Base-by-base conservation (phyloP, 352 stramenopile genomes). In the Globisporangium spinosum region DNA sequence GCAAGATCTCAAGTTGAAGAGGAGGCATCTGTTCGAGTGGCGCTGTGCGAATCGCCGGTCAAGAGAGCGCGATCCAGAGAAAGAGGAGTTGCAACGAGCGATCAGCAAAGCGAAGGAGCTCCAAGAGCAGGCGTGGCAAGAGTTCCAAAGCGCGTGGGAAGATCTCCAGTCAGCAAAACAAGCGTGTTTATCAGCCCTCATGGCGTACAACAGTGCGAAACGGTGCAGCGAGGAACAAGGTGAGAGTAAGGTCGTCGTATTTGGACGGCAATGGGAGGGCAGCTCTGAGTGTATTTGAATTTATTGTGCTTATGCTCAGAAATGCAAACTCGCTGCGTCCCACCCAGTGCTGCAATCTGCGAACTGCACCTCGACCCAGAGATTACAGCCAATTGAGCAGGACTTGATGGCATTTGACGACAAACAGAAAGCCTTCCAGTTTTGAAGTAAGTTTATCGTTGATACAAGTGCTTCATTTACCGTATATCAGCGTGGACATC, bases 141-240 rank as follows among this genome's bases (percentile, higher is more conserved):
- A 55, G 20, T 55, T 55, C n/a, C 47, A 55, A 27, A 17, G 20
- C 20, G 47, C 47, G 7, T 55, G 47, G 47, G 47, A 55, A 29
- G 47, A 27, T 55, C 47, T 55, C 20, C 47, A 12, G 22, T 12
- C 10, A 10, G 49, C 49, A 23, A 56, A 56, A 22, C n/a, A 17
- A 27, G 49, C 49, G 49, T 56, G 29, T 56, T 56, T 56, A 23
- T 22, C n/a, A 29, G 12, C 49, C 3, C n/a, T 56, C 20, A 27
- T 56, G 49, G 22, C 49, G 22, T 17, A 56, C 22, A 56, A 56
- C 49, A 56, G n/a, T 15, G 49, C 49, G n/a, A 56, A 23, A 56
- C 49, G n/a, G 9, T 17, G 22, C n/a, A 22, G 49, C 12, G 15
- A 22, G 7, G 8, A 23, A 20, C 49, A 23, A 56, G 49, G 49